These are phyloP conservation scores for Hygrophila difformis DNA, from an alignment of 257 asterid species.

Conservation along the genomic window DNA sequence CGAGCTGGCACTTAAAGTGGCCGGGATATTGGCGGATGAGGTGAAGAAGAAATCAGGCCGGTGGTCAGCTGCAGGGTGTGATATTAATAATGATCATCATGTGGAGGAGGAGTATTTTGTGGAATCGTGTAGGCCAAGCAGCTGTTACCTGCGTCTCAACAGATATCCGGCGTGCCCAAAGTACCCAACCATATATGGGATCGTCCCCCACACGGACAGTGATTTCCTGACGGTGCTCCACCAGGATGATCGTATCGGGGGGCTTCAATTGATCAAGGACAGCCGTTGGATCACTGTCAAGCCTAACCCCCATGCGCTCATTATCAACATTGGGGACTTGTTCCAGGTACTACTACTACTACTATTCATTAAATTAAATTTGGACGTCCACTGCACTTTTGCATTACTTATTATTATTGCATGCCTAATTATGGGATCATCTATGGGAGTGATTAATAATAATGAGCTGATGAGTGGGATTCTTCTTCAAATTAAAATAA, in stretches of 20 bases:
- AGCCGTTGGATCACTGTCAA: conserved; percentile 74
- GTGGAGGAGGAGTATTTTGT: conserved; percentile 24
- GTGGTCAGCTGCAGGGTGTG: too few relatives aligned
- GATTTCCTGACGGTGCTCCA: conserved; percentile 73
- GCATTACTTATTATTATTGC: too few relatives aligned
- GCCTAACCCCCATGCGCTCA: conserved; percentile 62
- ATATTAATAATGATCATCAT: too few relatives aligned
- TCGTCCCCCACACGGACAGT: conserved; percentile 81
- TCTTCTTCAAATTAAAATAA: too few relatives aligned
- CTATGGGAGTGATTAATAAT: too few relatives aligned
- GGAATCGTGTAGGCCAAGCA: conserved; percentile 43
- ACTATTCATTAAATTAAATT: too few relatives aligned
- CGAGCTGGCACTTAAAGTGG: too few relatives aligned
- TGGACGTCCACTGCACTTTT: too few relatives aligned
- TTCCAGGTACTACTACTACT: conserved; percentile 91
- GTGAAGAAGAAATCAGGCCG: too few relatives aligned
- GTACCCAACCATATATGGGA: conserved; percentile 41
- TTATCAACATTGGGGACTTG: conserved; percentile 78
- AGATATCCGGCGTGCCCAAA: conserved; percentile 65
- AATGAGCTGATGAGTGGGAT: too few relatives aligned
- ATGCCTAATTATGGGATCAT: too few relatives aligned
- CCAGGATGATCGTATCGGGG: conserved; percentile 75
- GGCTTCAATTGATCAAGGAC: conserved; percentile 67
- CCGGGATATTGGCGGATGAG: too few relatives aligned
- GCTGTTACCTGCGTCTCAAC: conserved; percentile 74